Evolutionary conservation across 805 yeast genomes (phyloP).

Genomic region (Nakazawaea ishiwadae): DNA sequence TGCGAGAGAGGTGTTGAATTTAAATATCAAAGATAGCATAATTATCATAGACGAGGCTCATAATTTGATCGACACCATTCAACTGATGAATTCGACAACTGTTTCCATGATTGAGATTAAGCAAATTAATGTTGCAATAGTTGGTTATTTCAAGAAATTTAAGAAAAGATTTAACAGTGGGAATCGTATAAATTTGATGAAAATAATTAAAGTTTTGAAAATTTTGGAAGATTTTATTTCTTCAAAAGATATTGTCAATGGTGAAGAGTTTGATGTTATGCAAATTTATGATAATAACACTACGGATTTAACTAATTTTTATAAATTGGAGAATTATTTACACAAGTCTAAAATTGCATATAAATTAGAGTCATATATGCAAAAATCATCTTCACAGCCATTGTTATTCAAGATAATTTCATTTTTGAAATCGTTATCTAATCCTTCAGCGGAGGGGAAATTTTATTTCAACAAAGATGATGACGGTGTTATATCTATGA

Average conservation of each 20-base stretch:
- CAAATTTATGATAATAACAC: constrained; percentile 56
- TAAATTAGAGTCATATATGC: constrained; percentile 72
- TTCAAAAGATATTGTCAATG: constrained; percentile 35
- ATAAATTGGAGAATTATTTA: constrained; percentile 61
- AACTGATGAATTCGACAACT: constrained; percentile 59
- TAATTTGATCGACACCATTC: constrained; percentile 73
- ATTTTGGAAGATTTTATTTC: constrained; percentile 45
- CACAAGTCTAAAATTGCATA: constrained; percentile 71
- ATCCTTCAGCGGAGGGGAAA: constrained; percentile 78
- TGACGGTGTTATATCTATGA: constrained; percentile 33
- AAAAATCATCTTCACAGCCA: constrained; percentile 38
- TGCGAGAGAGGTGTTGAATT: constrained; percentile 53
- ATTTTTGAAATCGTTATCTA: constrained; percentile 60
- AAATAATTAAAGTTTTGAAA: constrained; percentile 53
- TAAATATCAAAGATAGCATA: constrained; percentile 58
- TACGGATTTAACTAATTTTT: constrained; percentile 68
- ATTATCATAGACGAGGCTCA: constrained; percentile 92
- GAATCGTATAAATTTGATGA: constrained; percentile 65
- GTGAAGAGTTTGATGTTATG: constrained; percentile 44
- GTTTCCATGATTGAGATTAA: constrained; percentile 47
- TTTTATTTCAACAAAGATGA: constrained; percentile 51
- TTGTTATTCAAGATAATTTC: constrained; percentile 59
- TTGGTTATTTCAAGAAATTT: constrained; percentile 55
- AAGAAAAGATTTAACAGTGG: constrained; percentile 61
- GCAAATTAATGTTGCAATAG: constrained; percentile 42